These are phyloP conservation scores for Sextonia rubra DNA, from an alignment of 164 flowering plant species.

Conservation along the genomic window DNA sequence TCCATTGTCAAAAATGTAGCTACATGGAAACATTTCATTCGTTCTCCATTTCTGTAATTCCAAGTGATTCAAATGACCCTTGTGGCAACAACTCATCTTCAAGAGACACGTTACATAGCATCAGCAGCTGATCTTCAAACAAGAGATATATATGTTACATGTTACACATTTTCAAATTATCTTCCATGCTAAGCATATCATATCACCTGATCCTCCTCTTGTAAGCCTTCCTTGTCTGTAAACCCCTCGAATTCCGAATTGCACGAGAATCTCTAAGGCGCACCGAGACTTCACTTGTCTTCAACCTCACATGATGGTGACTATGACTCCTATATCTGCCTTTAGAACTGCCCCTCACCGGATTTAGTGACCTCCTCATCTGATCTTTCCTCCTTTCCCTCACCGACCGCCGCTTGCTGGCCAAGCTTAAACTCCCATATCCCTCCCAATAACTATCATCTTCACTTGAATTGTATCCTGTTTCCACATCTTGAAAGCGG, in stretches of 20 bases:
- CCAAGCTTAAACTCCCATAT: conserved; percentile 7
- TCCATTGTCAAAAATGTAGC: too few species aligned
- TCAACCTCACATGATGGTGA: conserved; percentile 19
- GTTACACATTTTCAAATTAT: background rate
- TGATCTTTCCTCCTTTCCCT: conserved; percentile 28
- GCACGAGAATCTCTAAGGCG: conserved; percentile 23
- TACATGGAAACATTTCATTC: too few species aligned
- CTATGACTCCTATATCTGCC: conserved; percentile 9
- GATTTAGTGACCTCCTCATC: conserved; percentile 23
- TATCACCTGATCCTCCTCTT: conserved; percentile 25
- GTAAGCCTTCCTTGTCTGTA: conserved; percentile 23
- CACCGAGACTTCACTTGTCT: conserved; percentile 24
- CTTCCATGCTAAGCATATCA: background rate
- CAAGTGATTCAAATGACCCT: background rate
- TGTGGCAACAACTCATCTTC: background rate
- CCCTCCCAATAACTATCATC: conserved; percentile 15
- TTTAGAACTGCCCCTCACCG: conserved; percentile 15
- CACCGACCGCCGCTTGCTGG: conserved; percentile 25
- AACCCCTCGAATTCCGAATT: conserved; percentile 20
- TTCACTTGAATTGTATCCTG: conserved; percentile 32
- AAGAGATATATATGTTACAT: too few species aligned
- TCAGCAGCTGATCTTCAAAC: too few species aligned
- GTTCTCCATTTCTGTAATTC: too few species aligned
- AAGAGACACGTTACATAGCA: too few species aligned
- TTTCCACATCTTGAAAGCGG: conserved; percentile 40